Evolutionary conservation across 169 alveolate genomes (phyloP).

Genomic region (Hammondia hammondi): DNA sequence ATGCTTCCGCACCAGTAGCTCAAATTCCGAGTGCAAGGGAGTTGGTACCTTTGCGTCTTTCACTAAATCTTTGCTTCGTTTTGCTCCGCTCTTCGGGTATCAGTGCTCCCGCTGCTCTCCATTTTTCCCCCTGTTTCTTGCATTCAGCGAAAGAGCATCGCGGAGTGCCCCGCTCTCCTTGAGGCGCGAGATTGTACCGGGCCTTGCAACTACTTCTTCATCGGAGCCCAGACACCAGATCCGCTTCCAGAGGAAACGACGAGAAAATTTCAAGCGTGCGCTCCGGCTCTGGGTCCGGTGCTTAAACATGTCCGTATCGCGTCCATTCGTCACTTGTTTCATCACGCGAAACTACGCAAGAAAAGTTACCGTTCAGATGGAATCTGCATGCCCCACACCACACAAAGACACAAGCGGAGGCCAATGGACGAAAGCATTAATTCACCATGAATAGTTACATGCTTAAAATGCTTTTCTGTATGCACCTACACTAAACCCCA

Average conservation of each 20-base stretch:
- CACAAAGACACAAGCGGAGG: too few species aligned
- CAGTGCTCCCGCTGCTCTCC: too few species aligned
- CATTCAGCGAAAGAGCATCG: not conserved
- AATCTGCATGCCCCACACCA: too few species aligned
- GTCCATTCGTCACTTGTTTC: too few species aligned
- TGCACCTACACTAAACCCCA: not conserved
- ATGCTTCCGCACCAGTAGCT: too few species aligned
- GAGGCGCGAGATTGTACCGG: not conserved
- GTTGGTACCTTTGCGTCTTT: too few species aligned
- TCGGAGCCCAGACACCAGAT: not conserved
- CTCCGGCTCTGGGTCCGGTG: not conserved
- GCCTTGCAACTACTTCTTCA: not conserved
- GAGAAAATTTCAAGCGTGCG: not conserved
- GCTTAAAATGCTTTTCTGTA: not conserved
- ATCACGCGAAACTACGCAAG: too few species aligned
- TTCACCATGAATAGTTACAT: too few species aligned
- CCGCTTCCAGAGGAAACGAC: not conserved
- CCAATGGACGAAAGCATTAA: not conserved
- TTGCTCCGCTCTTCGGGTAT: too few species aligned
- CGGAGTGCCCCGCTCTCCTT: slow-evolving; percentile 33
- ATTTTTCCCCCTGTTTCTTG: not conserved
- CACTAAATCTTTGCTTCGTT: too few species aligned
- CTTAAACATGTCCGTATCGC: not conserved
- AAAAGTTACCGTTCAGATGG: too few species aligned
- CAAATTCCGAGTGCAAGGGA: too few species aligned